Percentiles rank a stretch among this genome's conserved stretches.
Conservation (phyloP, 2,329 filamentous ascomycete genomes). For the Pezizomycotina sp. region DNA sequence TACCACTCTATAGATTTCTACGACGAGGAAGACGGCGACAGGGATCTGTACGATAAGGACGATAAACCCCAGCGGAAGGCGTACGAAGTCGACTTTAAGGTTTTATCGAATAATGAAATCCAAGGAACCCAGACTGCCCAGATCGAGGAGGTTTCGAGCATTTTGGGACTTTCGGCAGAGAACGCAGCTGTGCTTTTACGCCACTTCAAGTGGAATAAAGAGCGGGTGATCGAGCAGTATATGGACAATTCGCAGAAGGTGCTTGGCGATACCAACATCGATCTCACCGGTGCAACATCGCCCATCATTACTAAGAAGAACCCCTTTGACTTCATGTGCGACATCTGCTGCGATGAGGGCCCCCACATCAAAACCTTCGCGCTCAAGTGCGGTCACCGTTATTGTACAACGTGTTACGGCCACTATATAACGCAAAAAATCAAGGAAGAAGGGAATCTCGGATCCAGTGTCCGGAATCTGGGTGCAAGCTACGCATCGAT, state of each 20-base stretch:
- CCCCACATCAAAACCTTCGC: constrained; percentile 66
- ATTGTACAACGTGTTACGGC: constrained; percentile 79
- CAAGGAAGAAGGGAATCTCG: constrained; percentile 84
- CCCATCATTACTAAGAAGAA: constrained; percentile 51
- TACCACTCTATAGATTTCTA: constrained; percentile 37
- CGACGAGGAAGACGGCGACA: constrained; percentile 40
- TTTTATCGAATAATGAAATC: constrained; percentile 65
- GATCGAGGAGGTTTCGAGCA: constrained; percentile 77
- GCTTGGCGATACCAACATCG: constrained; percentile 69
- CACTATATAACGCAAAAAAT: constrained; percentile 91
- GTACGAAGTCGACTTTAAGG: constrained; percentile 72
- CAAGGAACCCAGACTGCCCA: constrained; percentile 71
- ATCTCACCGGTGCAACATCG: constrained; percentile 42
- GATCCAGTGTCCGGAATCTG: constrained; percentile 81
- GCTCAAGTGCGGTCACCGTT: constrained; percentile 87
- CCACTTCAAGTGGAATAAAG: constrained; percentile 89
- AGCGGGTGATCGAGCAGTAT: constrained; percentile 83
- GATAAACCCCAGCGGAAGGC: constrained; percentile 54
- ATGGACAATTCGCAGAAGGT: constrained; percentile 75
- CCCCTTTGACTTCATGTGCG: constrained; percentile 68
- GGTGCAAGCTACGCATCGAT: constrained; percentile 80
- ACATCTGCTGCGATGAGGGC: constrained; percentile 90
- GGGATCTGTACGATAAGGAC: constrained; percentile 52
- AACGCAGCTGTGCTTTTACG: constrained; percentile 79
- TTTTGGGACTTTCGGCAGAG: constrained; percentile 76